phyloP scores from a whole-genome alignment of 306 rosid species.

The Cajanus cajan region DNA sequence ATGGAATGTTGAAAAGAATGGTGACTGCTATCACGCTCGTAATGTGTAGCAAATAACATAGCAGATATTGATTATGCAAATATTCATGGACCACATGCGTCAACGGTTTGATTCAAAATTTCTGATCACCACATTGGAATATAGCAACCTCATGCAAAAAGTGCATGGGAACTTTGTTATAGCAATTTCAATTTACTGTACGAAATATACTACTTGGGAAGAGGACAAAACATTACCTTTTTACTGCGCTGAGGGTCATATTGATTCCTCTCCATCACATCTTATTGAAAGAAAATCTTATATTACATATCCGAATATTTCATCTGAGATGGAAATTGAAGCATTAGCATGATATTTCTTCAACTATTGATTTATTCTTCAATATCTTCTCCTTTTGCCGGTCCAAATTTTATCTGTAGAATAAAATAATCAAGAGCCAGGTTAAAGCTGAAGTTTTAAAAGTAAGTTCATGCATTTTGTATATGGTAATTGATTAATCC shows the following conservation, averaged over 20 bases:
- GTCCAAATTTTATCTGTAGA: conserved; percentile 1
- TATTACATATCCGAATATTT: background rate
- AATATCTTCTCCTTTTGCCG: background rate
- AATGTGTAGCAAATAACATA: conserved; percentile 20
- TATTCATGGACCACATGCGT: conserved; percentile 7
- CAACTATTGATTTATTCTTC: background rate
- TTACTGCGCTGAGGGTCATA: background rate
- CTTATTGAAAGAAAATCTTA: background rate
- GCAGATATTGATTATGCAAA: conserved; percentile 31
- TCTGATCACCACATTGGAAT: background rate
- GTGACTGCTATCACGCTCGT: background rate
- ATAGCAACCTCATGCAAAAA: conserved; percentile 19
- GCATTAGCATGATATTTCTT: background rate
- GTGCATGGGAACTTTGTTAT: conserved; percentile 15
- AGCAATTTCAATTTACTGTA: conserved; percentile 4
- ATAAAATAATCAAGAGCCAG: background rate
- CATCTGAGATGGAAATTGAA: conserved; percentile 1
- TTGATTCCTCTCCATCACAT: conserved; percentile 27
- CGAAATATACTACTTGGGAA: conserved; percentile 14
- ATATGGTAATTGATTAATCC: background rate
- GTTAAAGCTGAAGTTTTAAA: conserved; percentile 11
- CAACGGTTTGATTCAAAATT: conserved; percentile 8
- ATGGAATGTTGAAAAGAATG: conserved; percentile 18
- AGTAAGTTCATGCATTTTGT: background rate
- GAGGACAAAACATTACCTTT: conserved; percentile 11